Base-by-base conservation (phyloP, 352 stramenopile species). In the Blastocystis sp. region DNA sequence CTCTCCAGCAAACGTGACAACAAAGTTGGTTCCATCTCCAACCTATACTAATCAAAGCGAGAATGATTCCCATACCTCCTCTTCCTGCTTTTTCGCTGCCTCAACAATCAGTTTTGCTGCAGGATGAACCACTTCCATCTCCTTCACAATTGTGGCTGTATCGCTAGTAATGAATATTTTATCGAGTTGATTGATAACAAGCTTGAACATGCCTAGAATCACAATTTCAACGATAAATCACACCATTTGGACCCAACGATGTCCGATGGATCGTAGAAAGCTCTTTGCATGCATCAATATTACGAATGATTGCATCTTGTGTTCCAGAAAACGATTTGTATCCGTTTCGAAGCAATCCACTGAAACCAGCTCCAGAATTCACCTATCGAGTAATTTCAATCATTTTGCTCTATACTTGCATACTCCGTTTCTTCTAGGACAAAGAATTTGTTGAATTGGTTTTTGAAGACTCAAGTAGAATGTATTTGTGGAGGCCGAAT, bases 101-200 rank as follows among this genome's bases (percentile, higher is more conserved):
- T 98, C 93, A 42, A 97, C 93, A 52, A 99, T 92, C 93, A 99
- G 97, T 86, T 97, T 97, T 21, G 97, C 97, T 6, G 97, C 96
- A 32, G 97, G 97, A 91, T 99, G 96, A 88, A 98, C 92, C 52
- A 99, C 95, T 88, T 98, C 94, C 42, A 97, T 91, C 91, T 99
- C 96, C 71, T 96, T 95, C n/a, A 98, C 92, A 89, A 99, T 99
- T 16, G 96, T 98, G n/a, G 95, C 95, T 54, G 96, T 98, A 91
- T 99, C 96, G 81, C 91, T 96, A 16, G 97, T 99, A 32, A 99
- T 96, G 88, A 98, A 98, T 88, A 98, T 98, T 91, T 98, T 98
- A 85, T 98, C 96, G 69, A 99, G 90, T 90, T 99, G 96, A 92
- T 99, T 99, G 78, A 99, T 97, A 69, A 99, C 95, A 65, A 99